Evolutionary conservation across 352 stramenopile species (phyloP).

Genomic region (Thalassiosira hispida): DNA sequence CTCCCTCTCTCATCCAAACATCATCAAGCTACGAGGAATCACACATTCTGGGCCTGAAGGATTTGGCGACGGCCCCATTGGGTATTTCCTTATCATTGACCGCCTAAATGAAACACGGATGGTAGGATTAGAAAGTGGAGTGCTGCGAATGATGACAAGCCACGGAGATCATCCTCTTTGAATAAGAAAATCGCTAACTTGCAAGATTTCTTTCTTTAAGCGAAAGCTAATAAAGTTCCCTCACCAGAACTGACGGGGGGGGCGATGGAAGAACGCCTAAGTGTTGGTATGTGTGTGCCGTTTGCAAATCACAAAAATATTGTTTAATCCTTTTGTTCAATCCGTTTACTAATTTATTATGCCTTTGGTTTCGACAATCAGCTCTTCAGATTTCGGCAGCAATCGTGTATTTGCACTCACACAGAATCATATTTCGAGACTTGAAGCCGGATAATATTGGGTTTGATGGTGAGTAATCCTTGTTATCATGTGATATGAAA

Average conservation of each 20-base stretch:
- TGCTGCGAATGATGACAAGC: neutral
- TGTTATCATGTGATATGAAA: no score
- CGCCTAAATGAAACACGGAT: constrained; percentile 67
- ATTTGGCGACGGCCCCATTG: constrained; percentile 59
- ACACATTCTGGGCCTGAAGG: constrained; percentile 53
- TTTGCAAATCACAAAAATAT: neutral
- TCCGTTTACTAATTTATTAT: no score
- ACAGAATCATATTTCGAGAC: constrained; percentile 54
- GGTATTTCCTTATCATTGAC: constrained; percentile 77
- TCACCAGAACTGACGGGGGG: neutral
- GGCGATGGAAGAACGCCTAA: constrained; percentile 26
- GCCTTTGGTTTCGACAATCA: no score
- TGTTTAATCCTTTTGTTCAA: neutral
- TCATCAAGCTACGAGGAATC: constrained; percentile 75
- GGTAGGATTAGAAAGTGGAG: constrained; percentile 64
- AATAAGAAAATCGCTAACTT: neutral
- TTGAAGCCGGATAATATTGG: constrained; percentile 60
- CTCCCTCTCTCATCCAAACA: constrained; percentile 62
- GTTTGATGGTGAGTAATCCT: constrained; percentile 26
- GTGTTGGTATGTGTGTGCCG: constrained; percentile 19
- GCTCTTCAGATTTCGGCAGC: constrained; percentile 69
- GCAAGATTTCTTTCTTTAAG: no score
- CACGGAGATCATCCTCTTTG: neutral
- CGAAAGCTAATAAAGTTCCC: neutral
- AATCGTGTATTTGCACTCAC: constrained; percentile 58